A percentile compares a stretch with the other conserved stretches of the same genome.
Conservation (phyloP, 495 filamentous ascomycete species). For the Penicillium taxi region DNA sequence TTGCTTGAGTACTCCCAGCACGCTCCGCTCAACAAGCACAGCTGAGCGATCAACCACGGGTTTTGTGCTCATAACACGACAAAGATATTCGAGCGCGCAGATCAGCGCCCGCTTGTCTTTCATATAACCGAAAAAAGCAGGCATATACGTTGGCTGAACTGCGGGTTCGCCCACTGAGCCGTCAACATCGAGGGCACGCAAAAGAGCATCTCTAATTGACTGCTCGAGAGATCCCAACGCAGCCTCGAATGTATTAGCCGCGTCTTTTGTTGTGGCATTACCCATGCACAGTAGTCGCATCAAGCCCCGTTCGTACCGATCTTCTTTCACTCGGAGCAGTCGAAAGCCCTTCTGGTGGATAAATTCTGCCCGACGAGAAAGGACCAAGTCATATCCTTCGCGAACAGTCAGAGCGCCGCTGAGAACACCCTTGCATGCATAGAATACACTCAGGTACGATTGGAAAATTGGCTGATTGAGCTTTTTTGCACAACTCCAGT, state of each 20-base stretch:
- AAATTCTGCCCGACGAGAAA: conserved; percentile 17
- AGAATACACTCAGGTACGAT: conserved; percentile 21
- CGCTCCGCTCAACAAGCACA: conserved; percentile 13
- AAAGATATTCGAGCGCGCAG: conserved; percentile 6
- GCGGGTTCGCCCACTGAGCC: conserved; percentile 20
- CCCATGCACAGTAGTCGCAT: conserved; percentile 30
- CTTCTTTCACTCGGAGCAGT: conserved; percentile 11
- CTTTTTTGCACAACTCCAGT: conserved; percentile 28
- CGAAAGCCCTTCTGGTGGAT: conserved; percentile 19
- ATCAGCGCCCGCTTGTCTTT: neutral
- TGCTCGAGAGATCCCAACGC: conserved; percentile 19
- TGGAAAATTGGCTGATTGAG: conserved; percentile 29
- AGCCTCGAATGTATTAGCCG: conserved; percentile 22
- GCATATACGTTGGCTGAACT: conserved; percentile 30
- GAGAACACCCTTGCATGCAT: conserved; percentile 23
- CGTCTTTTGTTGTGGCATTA: conserved; percentile 17
- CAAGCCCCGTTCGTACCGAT: conserved; percentile 22
- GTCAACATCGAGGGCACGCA: conserved; percentile 24
- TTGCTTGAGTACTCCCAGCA: conserved; percentile 10
- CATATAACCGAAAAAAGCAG: conserved; percentile 19
- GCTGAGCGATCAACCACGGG: conserved; percentile 4
- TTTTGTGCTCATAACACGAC: conserved; percentile 9
- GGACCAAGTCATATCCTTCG: conserved; percentile 26
- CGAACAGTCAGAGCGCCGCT: conserved; percentile 12
- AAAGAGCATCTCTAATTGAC: conserved; percentile 10